Base-by-base conservation (phyloP, 31 red algal species). In the Endocladia muricata region DNA sequence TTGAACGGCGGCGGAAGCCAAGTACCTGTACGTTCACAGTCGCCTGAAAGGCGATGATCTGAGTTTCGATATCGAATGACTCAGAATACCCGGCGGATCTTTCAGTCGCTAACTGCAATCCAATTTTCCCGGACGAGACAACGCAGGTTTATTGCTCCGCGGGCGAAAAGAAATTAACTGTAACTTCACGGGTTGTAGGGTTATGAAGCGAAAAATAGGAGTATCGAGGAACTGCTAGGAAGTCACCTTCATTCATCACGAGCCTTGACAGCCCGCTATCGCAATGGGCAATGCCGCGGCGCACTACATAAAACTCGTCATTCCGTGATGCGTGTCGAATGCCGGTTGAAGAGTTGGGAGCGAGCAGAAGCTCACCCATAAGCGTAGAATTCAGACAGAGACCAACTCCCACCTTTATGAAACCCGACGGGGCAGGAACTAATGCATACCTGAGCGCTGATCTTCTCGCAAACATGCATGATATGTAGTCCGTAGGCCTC, bases 161-260 rank as follows among this genome's bases (percentile, higher is more conserved):
- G 21, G 29, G 67, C 37, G 67, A 71, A 44, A 71, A 71, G 37
- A 71, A 71, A 42, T 49, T 38, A 38, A 71, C 40, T 7, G 37
- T 22, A 38, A 42, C 37, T 42, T 71, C 67, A 5, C n/a, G 40
- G 9, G 37, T 47, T 19, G 40, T 71, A 37, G 67, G 67, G 38
- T 75, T 75, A 3, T 30, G 22, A 34, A 75, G 55, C 38, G 55
- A 44, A 37, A 56, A 75, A 29, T 13, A 56, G 3, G 38, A 58
- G 25, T 56, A 5, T 19, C 42, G 39, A 8, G 51, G 43, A 17
- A 75, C 37, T 19, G 44, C 71, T 3, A 75, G 21, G 29, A 56
- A 49, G 33, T 75, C 71, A 4, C 71, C 71, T 37, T 43, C 38
- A 56, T 23, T 35, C 17, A 75, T 9, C 43, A 25, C 4, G 5